Evolutionary conservation across 768 basidiomycete genomes (phyloP).

Genomic region (Lentinula boryana): DNA sequence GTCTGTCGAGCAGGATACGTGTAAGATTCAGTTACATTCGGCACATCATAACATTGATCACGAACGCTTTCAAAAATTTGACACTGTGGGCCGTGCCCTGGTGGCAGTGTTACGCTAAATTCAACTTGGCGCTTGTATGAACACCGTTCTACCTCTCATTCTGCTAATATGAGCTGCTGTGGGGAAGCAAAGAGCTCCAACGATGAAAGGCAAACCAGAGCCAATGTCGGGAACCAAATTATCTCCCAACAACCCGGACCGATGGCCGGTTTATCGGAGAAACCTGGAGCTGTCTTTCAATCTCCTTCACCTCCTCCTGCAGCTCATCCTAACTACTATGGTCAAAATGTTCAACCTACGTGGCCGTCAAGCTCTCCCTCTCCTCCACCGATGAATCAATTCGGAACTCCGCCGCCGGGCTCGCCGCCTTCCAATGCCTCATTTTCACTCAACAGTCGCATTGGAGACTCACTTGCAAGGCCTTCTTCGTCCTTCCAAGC

Average conservation of each 20-base stretch:
- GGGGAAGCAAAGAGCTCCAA: slow-evolving; percentile 36
- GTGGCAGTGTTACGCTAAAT: slow-evolving; percentile 3
- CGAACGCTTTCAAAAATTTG: no score
- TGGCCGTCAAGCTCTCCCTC: slow-evolving; percentile 33
- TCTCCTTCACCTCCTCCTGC: slow-evolving; percentile 43
- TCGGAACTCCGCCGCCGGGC: slow-evolving; percentile 15
- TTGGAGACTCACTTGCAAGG: slow-evolving; percentile 2
- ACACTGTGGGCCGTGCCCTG: background rate
- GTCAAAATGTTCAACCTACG: slow-evolving; percentile 16
- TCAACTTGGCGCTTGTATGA: background rate
- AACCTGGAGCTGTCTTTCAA: slow-evolving; percentile 29
- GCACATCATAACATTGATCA: no score
- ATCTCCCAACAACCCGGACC: slow-evolving; percentile 49
- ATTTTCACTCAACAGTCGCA: slow-evolving; percentile 12
- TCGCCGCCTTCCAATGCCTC: slow-evolving; percentile 4
- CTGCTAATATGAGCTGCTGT: slow-evolving; percentile 55
- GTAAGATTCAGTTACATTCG: no score
- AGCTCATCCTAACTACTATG: slow-evolving; percentile 17
- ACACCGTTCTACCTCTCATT: background rate
- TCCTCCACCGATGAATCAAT: slow-evolving; percentile 22
- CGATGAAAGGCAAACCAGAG: slow-evolving; percentile 27
- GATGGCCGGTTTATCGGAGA: slow-evolving; percentile 31
- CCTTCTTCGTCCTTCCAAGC: slow-evolving; percentile 1
- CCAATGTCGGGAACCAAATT: slow-evolving; percentile 23
- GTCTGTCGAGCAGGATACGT: no score